Base-by-base conservation (phyloP, 2,329 filamentous ascomycete genomes). In the Fusarium continuum region DNA sequence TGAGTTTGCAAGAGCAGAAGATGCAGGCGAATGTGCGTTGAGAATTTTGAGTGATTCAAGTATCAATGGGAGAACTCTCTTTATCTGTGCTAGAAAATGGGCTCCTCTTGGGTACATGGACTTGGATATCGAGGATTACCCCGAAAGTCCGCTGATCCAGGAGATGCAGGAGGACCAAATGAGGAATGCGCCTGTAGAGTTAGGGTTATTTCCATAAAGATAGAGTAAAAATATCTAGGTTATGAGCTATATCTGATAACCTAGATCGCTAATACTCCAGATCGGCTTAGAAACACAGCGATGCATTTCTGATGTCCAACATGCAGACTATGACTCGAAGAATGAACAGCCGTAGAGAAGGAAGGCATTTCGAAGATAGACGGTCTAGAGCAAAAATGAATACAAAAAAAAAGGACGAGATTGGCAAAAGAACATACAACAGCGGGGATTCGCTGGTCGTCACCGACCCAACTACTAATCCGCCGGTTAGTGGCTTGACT, bases 131-230 rank as follows among this genome's bases (percentile, higher is more conserved):
- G 53, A 55, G 13, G 53, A 56, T 16, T 56, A 56, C 20, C 39
- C 34, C 3, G 8, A 55, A 2, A 23, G 5, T 2, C 2, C 23
- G 1, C 11, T 56, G 5, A 16, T 56, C 5, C 53, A 40, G 5
- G 39, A 56, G 2, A 55, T 56, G 3, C 50, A 56, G 1, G 13
- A 29, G 8, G 50, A 55, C 8, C 53, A 55, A 16, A 55, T 55
- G 4, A 20, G 20, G 1, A 39, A 34, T 19, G 49, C 26, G 0
- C 39, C 39, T 0, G 53, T 34, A 9, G n/a, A 8, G 2, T n/a
- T 55, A 5, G 39, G 53, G 6, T 1, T 56, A 3, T 56, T 44
- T 5, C 20, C 16, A 26, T 43, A 32, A 28, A 28, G 9, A 29
- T 7, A 29, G 11, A 14, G 6, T 9, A 26, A 26, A 8, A 5